A percentile compares a stretch with the other conserved stretches of the same genome.
phyloP scores from a whole-genome alignment of 148 eudicot genomes.

The Spergularia bocconei region DNA sequence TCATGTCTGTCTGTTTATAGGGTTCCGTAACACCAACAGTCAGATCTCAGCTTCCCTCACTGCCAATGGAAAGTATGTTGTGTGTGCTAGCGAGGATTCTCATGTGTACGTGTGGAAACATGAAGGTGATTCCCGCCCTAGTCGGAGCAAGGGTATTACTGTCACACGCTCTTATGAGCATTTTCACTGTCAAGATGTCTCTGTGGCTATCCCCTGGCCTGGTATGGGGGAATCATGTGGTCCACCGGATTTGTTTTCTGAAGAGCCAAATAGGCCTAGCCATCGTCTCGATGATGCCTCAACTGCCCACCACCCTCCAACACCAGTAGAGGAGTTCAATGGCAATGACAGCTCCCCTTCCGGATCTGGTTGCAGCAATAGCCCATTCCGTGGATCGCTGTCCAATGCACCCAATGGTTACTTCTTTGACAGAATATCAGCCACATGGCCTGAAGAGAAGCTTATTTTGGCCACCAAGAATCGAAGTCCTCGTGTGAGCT shows the following conservation, averaged over 20 bases:
- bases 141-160: constrained; percentile 63
- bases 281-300: constrained; percentile 45
- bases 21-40: constrained; percentile 84
- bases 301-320: constrained; percentile 61
- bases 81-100: constrained; percentile 91
- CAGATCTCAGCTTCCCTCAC: constrained; percentile 83
- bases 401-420: constrained; percentile 62
- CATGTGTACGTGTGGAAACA: constrained; percentile 84
- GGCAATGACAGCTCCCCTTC: constrained; percentile 48
- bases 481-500: constrained; percentile 62
- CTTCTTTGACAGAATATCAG: constrained; percentile 75
- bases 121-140: constrained; percentile 70
- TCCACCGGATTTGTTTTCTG: constrained; percentile 33
- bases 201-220: constrained; percentile 85
- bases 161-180: constrained; percentile 71
- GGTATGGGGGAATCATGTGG: constrained; percentile 47
- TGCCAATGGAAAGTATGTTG: constrained; percentile 71
- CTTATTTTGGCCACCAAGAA: constrained; percentile 56
- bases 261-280: constrained; percentile 33
- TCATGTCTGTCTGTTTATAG: constrained; percentile 32
- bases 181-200: constrained; percentile 81
- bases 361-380: constrained; percentile 43
- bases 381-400: constrained; percentile 62
- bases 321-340: constrained; percentile 59
- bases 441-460: constrained; percentile 95